Percentiles rank a stretch among this genome's conserved stretches.
Evolutionary conservation across 2,329 filamentous ascomycete species (phyloP).

Genomic region (Aureobasidium vineae): DNA sequence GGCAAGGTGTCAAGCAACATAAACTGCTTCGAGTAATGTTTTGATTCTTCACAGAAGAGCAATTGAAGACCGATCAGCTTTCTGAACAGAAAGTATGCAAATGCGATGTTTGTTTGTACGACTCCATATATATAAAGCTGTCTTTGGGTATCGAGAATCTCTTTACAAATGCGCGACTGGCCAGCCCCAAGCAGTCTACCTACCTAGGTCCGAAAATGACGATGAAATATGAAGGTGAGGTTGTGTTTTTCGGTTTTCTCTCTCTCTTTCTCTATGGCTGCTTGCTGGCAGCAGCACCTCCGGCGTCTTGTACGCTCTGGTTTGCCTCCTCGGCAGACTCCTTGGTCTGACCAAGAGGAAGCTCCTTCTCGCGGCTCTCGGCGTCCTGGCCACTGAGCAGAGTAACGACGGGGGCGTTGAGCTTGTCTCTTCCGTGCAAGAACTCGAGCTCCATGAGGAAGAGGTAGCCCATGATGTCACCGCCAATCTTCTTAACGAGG

Average conservation of each 20-base stretch:
- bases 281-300: slow-evolving; percentile 31
- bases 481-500: slow-evolving; percentile 82
- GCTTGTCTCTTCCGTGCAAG: slow-evolving; percentile 86
- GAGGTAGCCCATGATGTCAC: slow-evolving; percentile 80
- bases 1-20: background rate
- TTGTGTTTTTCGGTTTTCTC: background rate
- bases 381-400: slow-evolving; percentile 66
- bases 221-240: background rate
- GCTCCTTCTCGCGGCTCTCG: slow-evolving; percentile 27
- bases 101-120: background rate
- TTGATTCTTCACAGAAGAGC: no score
- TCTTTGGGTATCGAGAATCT: slow-evolving; percentile 23
- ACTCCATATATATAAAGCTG: slow-evolving; percentile 13
- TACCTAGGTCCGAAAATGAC: background rate
- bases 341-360: slow-evolving; percentile 32
- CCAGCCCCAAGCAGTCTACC: slow-evolving; percentile 1
- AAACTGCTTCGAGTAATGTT: slow-evolving; percentile 6
- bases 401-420: slow-evolving; percentile 78
- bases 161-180: slow-evolving; percentile 3
- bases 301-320: slow-evolving; percentile 32
- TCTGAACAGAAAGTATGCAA: no score
- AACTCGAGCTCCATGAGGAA: slow-evolving; percentile 97
- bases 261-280: slow-evolving; percentile 28
- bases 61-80: no score
- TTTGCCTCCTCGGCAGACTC: slow-evolving; percentile 31